Conservation (phyloP, 208 protist genomes). For the Strigomonas oncopelti region DNA sequence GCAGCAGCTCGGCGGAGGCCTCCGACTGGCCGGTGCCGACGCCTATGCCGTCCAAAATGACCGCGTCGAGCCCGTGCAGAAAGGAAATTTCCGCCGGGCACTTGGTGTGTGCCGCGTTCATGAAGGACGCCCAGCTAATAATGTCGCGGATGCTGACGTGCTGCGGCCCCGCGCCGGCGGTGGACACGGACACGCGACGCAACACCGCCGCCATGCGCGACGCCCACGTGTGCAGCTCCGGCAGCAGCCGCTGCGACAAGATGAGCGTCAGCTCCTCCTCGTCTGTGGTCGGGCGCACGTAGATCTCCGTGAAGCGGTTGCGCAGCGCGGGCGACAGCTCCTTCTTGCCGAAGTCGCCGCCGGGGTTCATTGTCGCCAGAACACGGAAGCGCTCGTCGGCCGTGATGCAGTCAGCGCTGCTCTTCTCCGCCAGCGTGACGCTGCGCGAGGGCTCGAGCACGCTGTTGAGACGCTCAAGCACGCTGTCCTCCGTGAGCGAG, state of each 20-base stretch:
- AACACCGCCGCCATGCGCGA: constrained; percentile 73
- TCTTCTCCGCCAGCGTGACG: constrained; percentile 98
- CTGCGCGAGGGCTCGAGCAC: constrained; percentile 97
- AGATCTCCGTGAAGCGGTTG: constrained; percentile 99
- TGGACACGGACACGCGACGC: constrained; percentile 46
- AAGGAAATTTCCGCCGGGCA: constrained; percentile 78
- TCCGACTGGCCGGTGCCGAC: constrained; percentile 79
- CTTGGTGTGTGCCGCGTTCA: constrained; percentile 79
- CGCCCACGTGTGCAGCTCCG: constrained; percentile 51
- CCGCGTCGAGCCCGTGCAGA: constrained; percentile 94
- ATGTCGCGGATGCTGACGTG: constrained; percentile 95
- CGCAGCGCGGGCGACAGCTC: constrained; percentile 99
- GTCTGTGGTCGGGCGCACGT: constrained; percentile 92
- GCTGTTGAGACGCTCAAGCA: constrained; percentile 99
- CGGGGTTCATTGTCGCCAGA: constrained; percentile 99
- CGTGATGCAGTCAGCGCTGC: constrained; percentile 75
- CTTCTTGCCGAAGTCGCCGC: constrained; percentile 99
- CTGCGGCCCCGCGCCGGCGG: constrained; percentile 39
- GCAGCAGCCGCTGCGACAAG: constrained; percentile 73
- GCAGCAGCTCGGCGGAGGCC: constrained; percentile 21
- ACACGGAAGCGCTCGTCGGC: constrained; percentile 93
- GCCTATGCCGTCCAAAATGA: constrained; percentile 95
- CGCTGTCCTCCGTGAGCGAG: constrained; percentile 99
- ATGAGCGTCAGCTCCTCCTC: constrained; percentile 92
- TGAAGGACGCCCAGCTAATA: constrained; percentile 94